Base-by-base conservation (phyloP, 257 asterid genomes). In the Primulina tabacum region DNA sequence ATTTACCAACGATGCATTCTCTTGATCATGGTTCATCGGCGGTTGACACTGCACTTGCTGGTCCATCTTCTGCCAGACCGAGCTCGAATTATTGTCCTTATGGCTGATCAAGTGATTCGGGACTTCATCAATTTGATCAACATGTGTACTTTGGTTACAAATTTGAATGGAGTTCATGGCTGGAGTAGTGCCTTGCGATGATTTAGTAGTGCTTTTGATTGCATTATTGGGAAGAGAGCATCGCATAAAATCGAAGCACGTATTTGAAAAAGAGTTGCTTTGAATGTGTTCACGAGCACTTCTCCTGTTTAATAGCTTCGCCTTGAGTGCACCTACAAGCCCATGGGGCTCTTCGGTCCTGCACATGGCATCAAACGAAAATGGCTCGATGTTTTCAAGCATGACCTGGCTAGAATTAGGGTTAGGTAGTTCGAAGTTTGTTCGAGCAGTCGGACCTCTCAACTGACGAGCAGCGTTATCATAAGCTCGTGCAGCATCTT, bases 401-500 rank as follows among this genome's bases (percentile, higher is more conserved):
- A 14, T 3, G 6, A 38, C 8, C 28, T 68, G 50, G 16, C 52
- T 21, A 0, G 82, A 24, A 0, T 65, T 78, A 3, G 79, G 52
- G 0, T 62, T 74, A 8, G 89, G 89, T 76, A 87, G 68, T n/a
- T 85, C 88, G 26, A 90, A 90, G 75, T 90, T 90, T 5, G 97
- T 88, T 2, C 95, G 81, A 0, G 97, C 93, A 9, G 83, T 88
- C 0, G 75, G 80, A 0, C 97, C 97, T 34, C 97, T 69, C 2
- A 90, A 77, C 7, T 89, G 86, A 1, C 95, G 84, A 5, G 97
- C 95, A 6, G 97, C 95, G 14, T 82, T 83, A 65, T 90, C 97
- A 33, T 90, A 88, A 1, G 97, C 97, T 57, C 88, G 73, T 38
- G 97, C 97, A 2, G 97, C 97, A 34, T 88, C 97, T 24, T 90